Percentiles rank a stretch among this genome's conserved stretches.
Evolutionary conservation across 495 filamentous ascomycete genomes (phyloP).

Genomic region (Gamarada debralockiae): DNA sequence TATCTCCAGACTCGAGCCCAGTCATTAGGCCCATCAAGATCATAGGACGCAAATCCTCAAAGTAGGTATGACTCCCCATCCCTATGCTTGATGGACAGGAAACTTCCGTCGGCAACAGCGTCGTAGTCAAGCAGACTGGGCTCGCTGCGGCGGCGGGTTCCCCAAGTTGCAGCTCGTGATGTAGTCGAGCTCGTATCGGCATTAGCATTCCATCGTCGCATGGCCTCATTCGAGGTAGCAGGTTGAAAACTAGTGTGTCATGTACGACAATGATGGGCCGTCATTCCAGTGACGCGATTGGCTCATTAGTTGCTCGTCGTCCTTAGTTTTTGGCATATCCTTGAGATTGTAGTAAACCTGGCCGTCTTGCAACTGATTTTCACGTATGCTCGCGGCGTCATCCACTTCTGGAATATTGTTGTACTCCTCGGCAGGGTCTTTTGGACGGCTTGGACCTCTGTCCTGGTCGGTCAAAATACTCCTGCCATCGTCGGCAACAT

Average conservation of each 20-base stretch:
- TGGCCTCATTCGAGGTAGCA: constrained; percentile 47
- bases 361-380: constrained; percentile 38
- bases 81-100: constrained; percentile 50
- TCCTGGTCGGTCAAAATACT: too few species aligned
- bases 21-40: too few species aligned
- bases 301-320: constrained; percentile 41
- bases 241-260: constrained; percentile 34
- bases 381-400: constrained; percentile 23
- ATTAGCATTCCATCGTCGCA: constrained; percentile 41
- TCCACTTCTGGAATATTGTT: constrained; percentile 17
- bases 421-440: background rate
- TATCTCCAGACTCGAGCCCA: too few species aligned
- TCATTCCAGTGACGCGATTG: constrained; percentile 44
- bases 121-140: constrained; percentile 55
- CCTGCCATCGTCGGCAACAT: too few species aligned
- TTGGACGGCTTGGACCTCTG: background rate
- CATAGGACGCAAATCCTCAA: too few species aligned
- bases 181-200: constrained; percentile 47
- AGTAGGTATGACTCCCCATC: too few species aligned
- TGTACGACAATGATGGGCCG: constrained; percentile 37
- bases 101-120: constrained; percentile 50
- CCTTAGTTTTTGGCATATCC: constrained; percentile 31
- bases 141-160: constrained; percentile 61
- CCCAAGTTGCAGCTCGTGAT: constrained; percentile 71
- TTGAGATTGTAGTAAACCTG: constrained; percentile 41